Conservation (phyloP, 805 yeast species). For the Cyberlindnera samutprakarnensis region DNA sequence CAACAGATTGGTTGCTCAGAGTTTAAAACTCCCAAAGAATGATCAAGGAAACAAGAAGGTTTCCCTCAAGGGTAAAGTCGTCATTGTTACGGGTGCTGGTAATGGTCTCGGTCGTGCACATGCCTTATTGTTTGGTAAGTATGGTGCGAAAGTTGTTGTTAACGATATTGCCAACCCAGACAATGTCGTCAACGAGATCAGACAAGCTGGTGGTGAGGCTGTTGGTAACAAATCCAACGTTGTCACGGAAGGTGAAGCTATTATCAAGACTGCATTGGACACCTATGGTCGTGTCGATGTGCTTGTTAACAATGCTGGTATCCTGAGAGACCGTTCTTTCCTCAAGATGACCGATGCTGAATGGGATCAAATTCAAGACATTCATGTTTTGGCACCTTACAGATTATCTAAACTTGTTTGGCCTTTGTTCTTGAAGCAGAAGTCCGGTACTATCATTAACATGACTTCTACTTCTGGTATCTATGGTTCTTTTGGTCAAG, state of each 20-base stretch:
- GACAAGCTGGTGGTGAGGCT: constrained; percentile 67
- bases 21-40: constrained; percentile 43
- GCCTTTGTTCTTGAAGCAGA: constrained; percentile 79
- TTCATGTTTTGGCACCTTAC: constrained; percentile 79
- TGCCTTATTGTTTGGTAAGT: constrained; percentile 75
- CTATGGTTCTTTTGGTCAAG: constrained; percentile 96
- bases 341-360: constrained; percentile 75
- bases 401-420: constrained; percentile 82
- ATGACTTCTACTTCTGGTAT: constrained; percentile 95
- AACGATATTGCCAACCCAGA: constrained; percentile 80
- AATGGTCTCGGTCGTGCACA: constrained; percentile 90
- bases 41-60: constrained; percentile 51
- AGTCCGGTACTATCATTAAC: constrained; percentile 76
- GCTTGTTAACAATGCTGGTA: constrained; percentile 90
- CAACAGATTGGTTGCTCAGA: constrained; percentile 45
- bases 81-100: constrained; percentile 91
- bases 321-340: constrained; percentile 83
- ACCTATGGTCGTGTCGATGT: constrained; percentile 80
- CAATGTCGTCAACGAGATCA: constrained; percentile 67
- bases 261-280: constrained; percentile 69
- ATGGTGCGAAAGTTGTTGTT: constrained; percentile 93
- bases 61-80: constrained; percentile 76
- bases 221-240: constrained; percentile 82
- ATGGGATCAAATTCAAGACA: constrained; percentile 75
- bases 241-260: constrained; percentile 62